These are phyloP conservation scores for Candida endomychidarum DNA, from an alignment of 805 yeast species.

Conservation along the genomic window DNA sequence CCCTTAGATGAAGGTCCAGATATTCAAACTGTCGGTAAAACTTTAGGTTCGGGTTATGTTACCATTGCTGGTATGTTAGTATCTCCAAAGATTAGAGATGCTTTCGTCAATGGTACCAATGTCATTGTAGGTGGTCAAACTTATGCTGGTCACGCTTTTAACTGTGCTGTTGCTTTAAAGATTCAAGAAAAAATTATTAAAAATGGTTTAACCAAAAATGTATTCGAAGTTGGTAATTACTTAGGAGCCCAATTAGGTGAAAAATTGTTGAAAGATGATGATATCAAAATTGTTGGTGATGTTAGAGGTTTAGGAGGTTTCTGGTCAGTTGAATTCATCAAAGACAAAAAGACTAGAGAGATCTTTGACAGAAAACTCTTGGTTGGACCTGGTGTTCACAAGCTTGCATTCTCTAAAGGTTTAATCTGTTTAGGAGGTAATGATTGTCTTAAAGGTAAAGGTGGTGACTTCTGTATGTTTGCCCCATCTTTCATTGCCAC, in stretches of 20 bases:
- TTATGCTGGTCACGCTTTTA: conserved; percentile 26
- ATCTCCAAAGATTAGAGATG: conserved; percentile 25
- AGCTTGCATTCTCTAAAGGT: conserved; percentile 43
- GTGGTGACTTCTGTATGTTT: conserved; percentile 47
- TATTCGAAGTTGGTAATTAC: conserved; percentile 42
- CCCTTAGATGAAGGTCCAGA: conserved; percentile 28
- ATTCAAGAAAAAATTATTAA: conserved; percentile 31
- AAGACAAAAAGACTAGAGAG: conserved; percentile 51
- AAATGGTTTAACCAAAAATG: conserved; percentile 39
- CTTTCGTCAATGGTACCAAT: conserved; percentile 21
- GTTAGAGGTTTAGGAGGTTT: conserved; percentile 65
- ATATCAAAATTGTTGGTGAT: conserved; percentile 45
- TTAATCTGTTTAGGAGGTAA: conserved; percentile 47
- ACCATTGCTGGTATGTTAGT: conserved; percentile 32
- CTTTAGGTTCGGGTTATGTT: conserved; percentile 31
- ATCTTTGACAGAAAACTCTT: conserved; percentile 39
- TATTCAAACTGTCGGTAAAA: conserved; percentile 32
- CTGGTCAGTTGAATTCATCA: conserved; percentile 57
- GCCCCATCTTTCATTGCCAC: conserved; percentile 47
- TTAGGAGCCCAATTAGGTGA: conserved; percentile 35
- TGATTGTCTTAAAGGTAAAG: conserved; percentile 30
- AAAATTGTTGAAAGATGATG: conserved; percentile 7
- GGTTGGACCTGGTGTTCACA: conserved; percentile 37
- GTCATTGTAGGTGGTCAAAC: conserved; percentile 26
- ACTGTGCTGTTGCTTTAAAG: conserved; percentile 28